Conservation (phyloP, 2,329 filamentous ascomycete genomes). For the Leptodontidium sp. region DNA sequence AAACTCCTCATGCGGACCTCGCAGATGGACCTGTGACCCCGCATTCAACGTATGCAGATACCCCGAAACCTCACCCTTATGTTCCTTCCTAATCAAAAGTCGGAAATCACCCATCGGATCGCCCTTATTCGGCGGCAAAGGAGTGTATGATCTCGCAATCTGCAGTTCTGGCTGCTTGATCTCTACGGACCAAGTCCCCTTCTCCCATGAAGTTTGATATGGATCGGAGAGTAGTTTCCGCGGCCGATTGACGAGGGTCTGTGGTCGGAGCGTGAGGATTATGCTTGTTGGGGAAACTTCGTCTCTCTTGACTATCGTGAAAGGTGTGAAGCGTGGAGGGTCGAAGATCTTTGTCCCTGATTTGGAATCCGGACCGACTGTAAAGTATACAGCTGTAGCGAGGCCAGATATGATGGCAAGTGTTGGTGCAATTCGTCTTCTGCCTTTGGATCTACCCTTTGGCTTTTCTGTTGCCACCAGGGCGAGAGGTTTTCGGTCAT, state of each 20-base stretch:
- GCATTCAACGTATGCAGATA: conserved; percentile 75
- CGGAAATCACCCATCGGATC: conserved; percentile 59
- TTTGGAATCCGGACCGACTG: neutral
- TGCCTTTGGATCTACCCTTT: neutral
- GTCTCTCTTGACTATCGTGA: conserved; percentile 68
- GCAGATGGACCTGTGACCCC: conserved; percentile 73
- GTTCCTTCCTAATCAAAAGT: conserved; percentile 81
- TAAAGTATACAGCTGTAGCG: neutral
- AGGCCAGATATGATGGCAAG: neutral
- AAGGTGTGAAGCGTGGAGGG: conserved; percentile 68
- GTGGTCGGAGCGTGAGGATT: conserved; percentile 69
- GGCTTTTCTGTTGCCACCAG: conserved; percentile 12
- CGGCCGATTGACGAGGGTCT: neutral
- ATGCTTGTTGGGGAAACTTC: conserved; percentile 72
- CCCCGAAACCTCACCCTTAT: conserved; percentile 83
- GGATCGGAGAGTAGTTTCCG: conserved; percentile 31
- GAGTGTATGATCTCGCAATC: conserved; percentile 91
- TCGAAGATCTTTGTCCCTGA: conserved; percentile 56
- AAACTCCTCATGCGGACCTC: conserved; percentile 81
- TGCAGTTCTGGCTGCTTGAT: conserved; percentile 95
- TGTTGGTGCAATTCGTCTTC: neutral
- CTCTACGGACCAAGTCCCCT: conserved; percentile 86
- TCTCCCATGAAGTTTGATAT: conserved; percentile 60
- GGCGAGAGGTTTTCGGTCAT: neutral
- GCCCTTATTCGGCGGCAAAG: conserved; percentile 66